These are phyloP conservation scores for Isoetes engelmannii DNA, from an alignment of 83 land plant species.

Conservation along the genomic window DNA sequence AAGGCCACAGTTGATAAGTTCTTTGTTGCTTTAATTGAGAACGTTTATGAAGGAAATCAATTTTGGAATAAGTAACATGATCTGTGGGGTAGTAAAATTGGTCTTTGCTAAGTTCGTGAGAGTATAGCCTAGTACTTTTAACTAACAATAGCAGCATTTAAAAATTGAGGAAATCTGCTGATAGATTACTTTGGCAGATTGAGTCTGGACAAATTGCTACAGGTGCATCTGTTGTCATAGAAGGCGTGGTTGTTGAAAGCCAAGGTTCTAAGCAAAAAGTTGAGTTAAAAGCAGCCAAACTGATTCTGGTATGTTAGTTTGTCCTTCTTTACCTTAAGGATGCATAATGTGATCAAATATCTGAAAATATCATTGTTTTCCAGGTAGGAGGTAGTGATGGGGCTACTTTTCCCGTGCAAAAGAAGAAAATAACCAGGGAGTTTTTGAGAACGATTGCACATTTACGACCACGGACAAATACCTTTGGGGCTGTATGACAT, in stretches of 20 bases:
- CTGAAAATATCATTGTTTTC: constrained; percentile 10
- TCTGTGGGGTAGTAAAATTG: too few species aligned
- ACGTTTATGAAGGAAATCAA: too few species aligned
- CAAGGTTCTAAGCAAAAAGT: constrained; percentile 90
- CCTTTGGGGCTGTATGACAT: constrained; percentile 80
- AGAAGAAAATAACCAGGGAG: constrained; percentile 80
- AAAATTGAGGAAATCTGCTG: background rate
- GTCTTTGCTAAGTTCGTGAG: background rate
- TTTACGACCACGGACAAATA: constrained; percentile 89
- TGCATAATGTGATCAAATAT: background rate
- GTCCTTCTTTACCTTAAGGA: background rate
- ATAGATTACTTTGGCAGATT: constrained; percentile 39
- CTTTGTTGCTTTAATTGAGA: too few species aligned
- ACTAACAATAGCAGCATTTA: background rate
- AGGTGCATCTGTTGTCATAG: constrained; percentile 69
- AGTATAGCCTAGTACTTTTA: too few species aligned
- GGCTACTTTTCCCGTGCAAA: constrained; percentile 75
- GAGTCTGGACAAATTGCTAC: constrained; percentile 65
- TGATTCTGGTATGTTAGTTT: constrained; percentile 44
- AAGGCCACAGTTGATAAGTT: too few species aligned
- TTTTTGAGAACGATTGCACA: constrained; percentile 81
- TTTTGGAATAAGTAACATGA: too few species aligned
- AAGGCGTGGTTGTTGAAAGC: constrained; percentile 64
- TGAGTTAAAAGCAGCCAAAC: constrained; percentile 63
- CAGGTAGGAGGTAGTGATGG: constrained; percentile 85